Evolutionary conservation across 2,329 filamentous ascomycete species (phyloP).

Genomic region (Podosphaera aphanis): DNA sequence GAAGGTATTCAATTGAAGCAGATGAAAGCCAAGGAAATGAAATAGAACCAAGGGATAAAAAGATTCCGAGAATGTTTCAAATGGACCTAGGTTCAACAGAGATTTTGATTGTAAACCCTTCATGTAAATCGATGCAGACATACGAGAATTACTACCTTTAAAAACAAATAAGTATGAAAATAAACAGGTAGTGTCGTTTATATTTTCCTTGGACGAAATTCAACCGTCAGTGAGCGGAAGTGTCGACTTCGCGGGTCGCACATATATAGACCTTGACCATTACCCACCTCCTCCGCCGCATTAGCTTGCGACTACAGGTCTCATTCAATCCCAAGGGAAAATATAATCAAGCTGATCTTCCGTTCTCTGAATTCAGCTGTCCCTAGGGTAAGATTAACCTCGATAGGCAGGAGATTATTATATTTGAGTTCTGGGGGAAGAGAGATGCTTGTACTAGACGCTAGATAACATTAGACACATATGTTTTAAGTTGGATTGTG

Average conservation of each 20-base stretch:
- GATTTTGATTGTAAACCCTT: too few species aligned
- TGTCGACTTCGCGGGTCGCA: background rate
- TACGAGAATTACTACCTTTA: background rate
- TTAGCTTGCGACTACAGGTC: constrained; percentile 8
- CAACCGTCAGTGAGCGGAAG: background rate
- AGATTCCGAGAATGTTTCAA: too few species aligned
- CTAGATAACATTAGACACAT: too few species aligned
- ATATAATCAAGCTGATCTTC: background rate
- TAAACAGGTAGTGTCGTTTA: background rate
- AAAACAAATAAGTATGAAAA: too few species aligned
- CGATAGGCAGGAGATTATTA: too few species aligned
- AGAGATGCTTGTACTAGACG: too few species aligned
- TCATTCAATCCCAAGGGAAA: constrained; percentile 4
- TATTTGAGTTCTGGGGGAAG: too few species aligned
- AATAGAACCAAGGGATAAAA: background rate
- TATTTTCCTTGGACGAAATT: background rate
- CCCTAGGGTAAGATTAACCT: too few species aligned
- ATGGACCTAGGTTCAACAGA: background rate
- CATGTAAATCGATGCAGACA: background rate
- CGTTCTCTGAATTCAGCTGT: too few species aligned
- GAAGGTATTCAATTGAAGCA: background rate
- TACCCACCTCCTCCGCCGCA: constrained; percentile 12
- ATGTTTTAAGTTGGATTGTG: too few species aligned
- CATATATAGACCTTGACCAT: constrained; percentile 5
- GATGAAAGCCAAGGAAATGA: background rate